These are phyloP conservation scores for Ogataea kodamae DNA, from an alignment of 805 yeast species.

Conservation along the genomic window DNA sequence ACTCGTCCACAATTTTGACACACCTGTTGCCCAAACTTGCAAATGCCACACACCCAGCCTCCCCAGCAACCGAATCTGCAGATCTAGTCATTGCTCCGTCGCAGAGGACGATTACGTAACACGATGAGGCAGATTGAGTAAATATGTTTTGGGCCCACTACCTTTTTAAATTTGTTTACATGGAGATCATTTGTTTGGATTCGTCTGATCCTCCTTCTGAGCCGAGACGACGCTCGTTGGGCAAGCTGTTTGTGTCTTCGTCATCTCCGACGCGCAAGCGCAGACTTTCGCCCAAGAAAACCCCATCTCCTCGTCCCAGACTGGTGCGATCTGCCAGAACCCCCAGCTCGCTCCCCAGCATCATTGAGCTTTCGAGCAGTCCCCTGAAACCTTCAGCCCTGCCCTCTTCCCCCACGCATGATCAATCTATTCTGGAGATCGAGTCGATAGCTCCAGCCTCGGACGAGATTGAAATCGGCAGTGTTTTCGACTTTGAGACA, in stretches of 20 bases:
- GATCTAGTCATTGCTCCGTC: not conserved
- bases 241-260: constrained; percentile 5
- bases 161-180: constrained; percentile 2
- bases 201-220: constrained; percentile 4
- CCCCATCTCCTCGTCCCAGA: constrained; percentile 4
- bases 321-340: constrained; percentile 5
- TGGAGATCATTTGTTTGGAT: constrained; percentile 9
- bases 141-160: no score
- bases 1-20: not conserved
- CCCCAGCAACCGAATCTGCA: not conserved
- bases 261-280: constrained; percentile 3
- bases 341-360: constrained; percentile 10
- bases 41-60: not conserved
- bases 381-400: constrained; percentile 2
- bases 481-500: constrained; percentile 12
- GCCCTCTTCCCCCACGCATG: constrained; percentile 7
- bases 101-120: constrained; percentile 1
- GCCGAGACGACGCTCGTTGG: constrained; percentile 1
- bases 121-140: not conserved
- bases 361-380: constrained; percentile 7
- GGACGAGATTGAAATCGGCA: constrained; percentile 7
- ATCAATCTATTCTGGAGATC: constrained; percentile 7
- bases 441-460: constrained; percentile 4
- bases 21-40: no score
- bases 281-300: constrained; percentile 3